phyloP scores from a whole-genome alignment of 345 rosid species.

The Rhodomyrtus tomentosa region DNA sequence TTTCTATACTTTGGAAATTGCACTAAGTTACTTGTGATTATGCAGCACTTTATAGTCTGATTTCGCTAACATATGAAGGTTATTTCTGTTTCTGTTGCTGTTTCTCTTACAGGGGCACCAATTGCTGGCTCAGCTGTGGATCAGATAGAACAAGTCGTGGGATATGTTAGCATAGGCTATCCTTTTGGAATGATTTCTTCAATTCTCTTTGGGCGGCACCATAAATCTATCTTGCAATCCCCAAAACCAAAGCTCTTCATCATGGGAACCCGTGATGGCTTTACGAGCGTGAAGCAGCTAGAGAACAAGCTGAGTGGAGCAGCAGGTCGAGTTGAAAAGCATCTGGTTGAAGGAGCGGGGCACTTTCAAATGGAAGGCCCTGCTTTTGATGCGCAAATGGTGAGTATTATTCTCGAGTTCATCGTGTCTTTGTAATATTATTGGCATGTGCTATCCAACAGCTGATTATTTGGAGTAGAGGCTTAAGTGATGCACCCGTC shows the following conservation, averaged over 20 bases:
- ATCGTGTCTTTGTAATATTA: slow-evolving; percentile 36
- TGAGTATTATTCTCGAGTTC: slow-evolving; percentile 42
- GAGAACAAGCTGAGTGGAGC: slow-evolving; percentile 67
- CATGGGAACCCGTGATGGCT: slow-evolving; percentile 93
- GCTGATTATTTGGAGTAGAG: not conserved
- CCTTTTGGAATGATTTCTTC: slow-evolving; percentile 85
- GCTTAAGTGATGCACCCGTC: not conserved
- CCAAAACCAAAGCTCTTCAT: slow-evolving; percentile 81
- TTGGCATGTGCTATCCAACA: not conserved
- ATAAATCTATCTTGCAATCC: slow-evolving; percentile 63
- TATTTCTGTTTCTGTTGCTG: not conserved
- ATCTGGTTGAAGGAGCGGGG: slow-evolving; percentile 74
- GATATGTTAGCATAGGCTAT: slow-evolving; percentile 78
- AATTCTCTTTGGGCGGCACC: slow-evolving; percentile 75
- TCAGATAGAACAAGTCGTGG: slow-evolving; percentile 60
- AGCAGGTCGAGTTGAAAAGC: slow-evolving; percentile 49
- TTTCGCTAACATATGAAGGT: not conserved
- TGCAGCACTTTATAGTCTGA: not conserved
- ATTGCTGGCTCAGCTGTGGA: slow-evolving; percentile 92
- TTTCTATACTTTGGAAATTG: not conserved
- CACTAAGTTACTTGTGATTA: not conserved
- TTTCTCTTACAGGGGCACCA: slow-evolving; percentile 60
- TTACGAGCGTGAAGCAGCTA: slow-evolving; percentile 82
- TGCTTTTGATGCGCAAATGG: slow-evolving; percentile 73
- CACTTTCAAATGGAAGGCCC: slow-evolving; percentile 98